A percentile compares a stretch with the other conserved stretches of the same genome.
These are phyloP conservation scores for Tylopilus sp. DNA, from an alignment of 768 basidiomycete genomes.

Conservation along the genomic window DNA sequence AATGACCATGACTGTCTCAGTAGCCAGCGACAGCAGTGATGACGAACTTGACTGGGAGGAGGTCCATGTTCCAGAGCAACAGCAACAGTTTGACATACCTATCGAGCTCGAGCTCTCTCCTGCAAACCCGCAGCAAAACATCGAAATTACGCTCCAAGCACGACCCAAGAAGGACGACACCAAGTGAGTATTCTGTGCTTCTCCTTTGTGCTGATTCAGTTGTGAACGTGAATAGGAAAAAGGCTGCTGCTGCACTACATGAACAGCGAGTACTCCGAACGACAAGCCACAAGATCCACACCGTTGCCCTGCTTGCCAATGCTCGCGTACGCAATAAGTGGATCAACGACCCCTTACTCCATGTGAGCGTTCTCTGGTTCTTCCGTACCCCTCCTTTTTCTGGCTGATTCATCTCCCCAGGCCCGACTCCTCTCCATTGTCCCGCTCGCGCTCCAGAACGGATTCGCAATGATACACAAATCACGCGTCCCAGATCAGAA, in stretches of 20 bases:
- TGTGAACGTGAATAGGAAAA: slow-evolving; percentile 42
- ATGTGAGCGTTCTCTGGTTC: slow-evolving; percentile 48
- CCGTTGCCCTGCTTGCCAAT: slow-evolving; percentile 73
- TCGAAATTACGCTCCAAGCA: slow-evolving; percentile 71
- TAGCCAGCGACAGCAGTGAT: slow-evolving; percentile 39
- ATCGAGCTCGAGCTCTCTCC: slow-evolving; percentile 24
- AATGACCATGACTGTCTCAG: slow-evolving; percentile 16
- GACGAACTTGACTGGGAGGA: slow-evolving; percentile 84
- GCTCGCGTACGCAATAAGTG: slow-evolving; percentile 75
- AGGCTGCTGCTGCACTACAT: slow-evolving; percentile 39
- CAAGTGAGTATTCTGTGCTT: slow-evolving; percentile 42
- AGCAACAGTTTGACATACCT: slow-evolving; percentile 14
- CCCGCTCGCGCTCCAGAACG: slow-evolving; percentile 75
- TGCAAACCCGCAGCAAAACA: slow-evolving; percentile 41
- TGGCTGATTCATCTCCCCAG: slow-evolving; percentile 38
- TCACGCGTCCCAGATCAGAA: slow-evolving; percentile 75
- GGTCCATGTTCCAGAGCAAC: slow-evolving; percentile 50
- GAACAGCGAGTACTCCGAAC: slow-evolving; percentile 74
- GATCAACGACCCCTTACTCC: slow-evolving; percentile 78
- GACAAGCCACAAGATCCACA: slow-evolving; percentile 87
- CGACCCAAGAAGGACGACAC: slow-evolving; percentile 36
- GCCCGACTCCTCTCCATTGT: slow-evolving; percentile 86
- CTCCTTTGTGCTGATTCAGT: slow-evolving; percentile 8
- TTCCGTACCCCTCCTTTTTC: background rate
- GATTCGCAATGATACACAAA: slow-evolving; percentile 80